Evolutionary conservation across 148 eudicot species (phyloP).

Genomic region (Chenopodium berlandieri): DNA sequence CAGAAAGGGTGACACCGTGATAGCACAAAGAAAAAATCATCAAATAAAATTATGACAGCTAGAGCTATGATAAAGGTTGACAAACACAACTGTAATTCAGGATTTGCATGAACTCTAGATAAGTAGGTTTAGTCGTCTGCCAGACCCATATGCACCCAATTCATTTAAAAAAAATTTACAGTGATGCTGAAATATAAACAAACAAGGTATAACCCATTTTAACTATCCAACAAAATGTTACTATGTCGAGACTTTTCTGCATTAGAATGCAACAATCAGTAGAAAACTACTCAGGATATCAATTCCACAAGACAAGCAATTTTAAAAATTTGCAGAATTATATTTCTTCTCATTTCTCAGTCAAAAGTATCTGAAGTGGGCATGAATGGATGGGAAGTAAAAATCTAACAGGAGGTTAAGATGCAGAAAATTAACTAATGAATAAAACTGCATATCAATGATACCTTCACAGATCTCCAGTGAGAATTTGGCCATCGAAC

Average conservation of each 20-base stretch:
- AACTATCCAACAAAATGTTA: background rate
- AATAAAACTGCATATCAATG: background rate
- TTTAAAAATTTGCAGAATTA: background rate
- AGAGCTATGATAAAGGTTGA: background rate
- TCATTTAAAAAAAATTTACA: background rate
- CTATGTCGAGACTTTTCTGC: background rate
- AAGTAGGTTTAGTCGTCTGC: background rate
- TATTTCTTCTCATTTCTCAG: background rate
- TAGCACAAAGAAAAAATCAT: background rate
- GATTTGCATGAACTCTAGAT: background rate
- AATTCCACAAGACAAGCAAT: background rate
- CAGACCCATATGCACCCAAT: background rate
- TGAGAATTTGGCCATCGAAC: conserved; percentile 98
- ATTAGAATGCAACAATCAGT: background rate
- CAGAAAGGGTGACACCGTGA: background rate
- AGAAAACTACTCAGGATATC: background rate
- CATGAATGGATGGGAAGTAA: background rate
- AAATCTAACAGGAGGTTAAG: background rate
- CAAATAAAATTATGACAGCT: background rate
- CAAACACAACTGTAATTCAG: conserved; percentile 1
- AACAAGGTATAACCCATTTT: background rate
- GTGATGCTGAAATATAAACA: background rate
- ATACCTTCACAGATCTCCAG: conserved; percentile 99
- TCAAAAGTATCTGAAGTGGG: background rate
- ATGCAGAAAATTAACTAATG: background rate